Percentiles rank a stretch among this genome's conserved stretches.
phyloP scores from a whole-genome alignment of 495 filamentous ascomycete species.

The Aspergillus wentii region DNA sequence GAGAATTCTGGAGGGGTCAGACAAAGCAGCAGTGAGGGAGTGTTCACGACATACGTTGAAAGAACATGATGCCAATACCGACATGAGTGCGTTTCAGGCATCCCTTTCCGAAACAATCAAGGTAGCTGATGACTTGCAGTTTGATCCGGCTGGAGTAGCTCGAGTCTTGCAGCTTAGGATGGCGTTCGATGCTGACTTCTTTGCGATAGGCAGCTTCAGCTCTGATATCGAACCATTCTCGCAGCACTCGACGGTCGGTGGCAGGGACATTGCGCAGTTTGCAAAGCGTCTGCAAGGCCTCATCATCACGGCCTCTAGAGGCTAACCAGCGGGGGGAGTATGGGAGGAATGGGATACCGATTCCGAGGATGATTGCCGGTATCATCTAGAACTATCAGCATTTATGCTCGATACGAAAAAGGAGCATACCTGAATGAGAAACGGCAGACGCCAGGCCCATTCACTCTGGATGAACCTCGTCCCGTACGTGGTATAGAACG shows the following conservation, averaged over 20 bases:
- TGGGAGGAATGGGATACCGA: slow-evolving; percentile 66
- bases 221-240: slow-evolving; percentile 78
- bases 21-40: too few species aligned
- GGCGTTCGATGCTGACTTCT: too few species aligned
- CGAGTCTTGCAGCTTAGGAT: slow-evolving; percentile 65
- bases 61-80: too few species aligned
- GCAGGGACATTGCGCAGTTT: slow-evolving; percentile 43
- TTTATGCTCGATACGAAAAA: too few species aligned
- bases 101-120: too few species aligned
- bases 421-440: too few species aligned
- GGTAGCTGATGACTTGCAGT: too few species aligned
- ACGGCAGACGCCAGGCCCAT: slow-evolving; percentile 59
- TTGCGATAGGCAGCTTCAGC: slow-evolving; percentile 72
- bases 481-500: slow-evolving; percentile 69
- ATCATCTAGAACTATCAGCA: slow-evolving; percentile 55
- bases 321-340: slow-evolving; percentile 70
- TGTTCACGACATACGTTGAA: slow-evolving; percentile 66
- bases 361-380: slow-evolving; percentile 53
- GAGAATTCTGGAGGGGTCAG: too few species aligned
- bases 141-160: too few species aligned
- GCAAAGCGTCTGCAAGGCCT: slow-evolving; percentile 57
- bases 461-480: slow-evolving; percentile 60
- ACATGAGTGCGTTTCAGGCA: too few species aligned
- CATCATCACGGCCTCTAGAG: slow-evolving; percentile 59
- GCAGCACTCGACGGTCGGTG: slow-evolving; percentile 48